Evolutionary conservation across 2,329 filamentous ascomycete species (phyloP).

Genomic region (Fusarium brevicatenulatum): DNA sequence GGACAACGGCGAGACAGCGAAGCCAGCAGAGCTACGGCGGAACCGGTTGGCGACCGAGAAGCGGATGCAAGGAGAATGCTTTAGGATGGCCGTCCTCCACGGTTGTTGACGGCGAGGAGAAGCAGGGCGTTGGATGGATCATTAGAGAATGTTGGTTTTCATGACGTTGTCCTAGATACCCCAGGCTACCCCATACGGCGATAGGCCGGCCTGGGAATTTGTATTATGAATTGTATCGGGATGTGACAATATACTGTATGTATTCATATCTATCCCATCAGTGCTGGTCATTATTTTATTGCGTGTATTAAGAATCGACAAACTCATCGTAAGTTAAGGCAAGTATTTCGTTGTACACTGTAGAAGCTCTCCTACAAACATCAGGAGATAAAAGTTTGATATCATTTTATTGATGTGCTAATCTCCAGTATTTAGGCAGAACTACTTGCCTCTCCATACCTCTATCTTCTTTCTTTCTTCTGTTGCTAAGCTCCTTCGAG

Average conservation of each 20-base stretch:
- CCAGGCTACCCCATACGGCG: slow-evolving; percentile 15
- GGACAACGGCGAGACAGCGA: slow-evolving; percentile 55
- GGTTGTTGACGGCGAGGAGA: slow-evolving; percentile 23
- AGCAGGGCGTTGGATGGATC: slow-evolving; percentile 46
- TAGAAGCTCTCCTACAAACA: neutral
- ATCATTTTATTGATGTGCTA: neutral
- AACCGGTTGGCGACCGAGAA: slow-evolving; percentile 45
- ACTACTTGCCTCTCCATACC: neutral
- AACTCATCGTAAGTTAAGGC: neutral
- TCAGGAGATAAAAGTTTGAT: too few relatives aligned
- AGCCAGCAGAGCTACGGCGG: slow-evolving; percentile 49
- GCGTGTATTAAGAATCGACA: neutral
- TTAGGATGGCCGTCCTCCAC: slow-evolving; percentile 34
- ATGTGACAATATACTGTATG: slow-evolving; percentile 33
- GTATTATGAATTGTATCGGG: slow-evolving; percentile 37
- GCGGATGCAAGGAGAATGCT: slow-evolving; percentile 51
- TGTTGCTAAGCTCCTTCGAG: neutral
- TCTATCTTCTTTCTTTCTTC: neutral
- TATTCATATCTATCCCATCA: slow-evolving; percentile 21
- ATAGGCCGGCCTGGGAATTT: slow-evolving; percentile 27
- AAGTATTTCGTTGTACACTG: neutral
- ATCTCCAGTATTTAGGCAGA: neutral
- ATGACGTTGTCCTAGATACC: slow-evolving; percentile 39
- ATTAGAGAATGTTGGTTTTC: slow-evolving; percentile 43
- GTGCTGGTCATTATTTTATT: neutral